Evolutionary conservation across 306 rosid genomes (phyloP).

Genomic region (Vigna unguiculata): DNA sequence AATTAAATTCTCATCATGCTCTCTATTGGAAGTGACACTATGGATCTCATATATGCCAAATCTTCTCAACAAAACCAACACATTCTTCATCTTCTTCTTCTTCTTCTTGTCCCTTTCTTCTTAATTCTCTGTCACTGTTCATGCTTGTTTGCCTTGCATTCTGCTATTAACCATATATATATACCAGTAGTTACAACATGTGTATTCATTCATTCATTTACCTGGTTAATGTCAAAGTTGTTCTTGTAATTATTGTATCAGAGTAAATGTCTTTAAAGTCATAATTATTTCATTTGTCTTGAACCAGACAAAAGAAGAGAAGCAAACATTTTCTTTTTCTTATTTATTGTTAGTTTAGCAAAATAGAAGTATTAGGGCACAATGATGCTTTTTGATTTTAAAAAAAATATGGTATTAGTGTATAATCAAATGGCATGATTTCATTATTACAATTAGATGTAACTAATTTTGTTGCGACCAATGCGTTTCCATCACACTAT

Average conservation of each 20-base stretch:
- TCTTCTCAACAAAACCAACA: conserved; percentile 24
- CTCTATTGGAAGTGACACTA: conserved; percentile 46
- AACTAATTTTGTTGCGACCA: conserved; percentile 33
- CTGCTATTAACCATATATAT: not conserved
- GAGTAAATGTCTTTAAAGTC: conserved; percentile 2
- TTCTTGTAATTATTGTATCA: conserved; percentile 30
- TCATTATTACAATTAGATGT: conserved; percentile 29
- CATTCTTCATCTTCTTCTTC: conserved; percentile 39
- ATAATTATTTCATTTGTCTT: conserved; percentile 38
- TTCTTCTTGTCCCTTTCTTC: conserved; percentile 34
- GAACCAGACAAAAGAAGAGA: conserved; percentile 14
- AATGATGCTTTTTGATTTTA: not conserved
- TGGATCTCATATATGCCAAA: conserved; percentile 46
- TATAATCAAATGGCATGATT: conserved; percentile 42
- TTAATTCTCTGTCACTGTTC: conserved; percentile 18
- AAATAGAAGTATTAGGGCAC: not conserved
- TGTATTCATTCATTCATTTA: not conserved
- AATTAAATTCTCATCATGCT: conserved; percentile 50
- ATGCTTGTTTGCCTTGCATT: conserved; percentile 50
- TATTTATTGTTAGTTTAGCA: too few relatives aligned
- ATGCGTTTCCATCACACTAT: conserved; percentile 50
- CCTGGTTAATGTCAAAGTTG: conserved; percentile 15
- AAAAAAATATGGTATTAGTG: not conserved
- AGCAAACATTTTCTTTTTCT: too few relatives aligned
- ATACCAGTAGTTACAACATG: not conserved